Percentiles rank a stretch among this genome's conserved stretches.
Evolutionary conservation across 805 yeast genomes (phyloP).

Genomic region (Wickerhamiella spandovensis): DNA sequence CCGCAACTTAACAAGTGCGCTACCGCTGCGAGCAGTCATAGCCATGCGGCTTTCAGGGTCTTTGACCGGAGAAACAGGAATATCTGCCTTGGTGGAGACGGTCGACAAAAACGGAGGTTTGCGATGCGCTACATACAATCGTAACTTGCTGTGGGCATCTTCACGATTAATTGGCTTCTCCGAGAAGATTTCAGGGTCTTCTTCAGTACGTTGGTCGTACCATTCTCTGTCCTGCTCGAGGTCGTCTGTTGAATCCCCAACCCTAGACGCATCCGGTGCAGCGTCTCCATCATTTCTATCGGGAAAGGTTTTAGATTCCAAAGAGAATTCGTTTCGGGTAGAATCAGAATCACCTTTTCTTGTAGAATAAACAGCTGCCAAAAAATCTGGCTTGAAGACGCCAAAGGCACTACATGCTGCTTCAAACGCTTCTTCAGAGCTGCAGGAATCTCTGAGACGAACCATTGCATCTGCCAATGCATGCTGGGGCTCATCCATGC

Average conservation of each 20-base stretch:
- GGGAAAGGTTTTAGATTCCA: neutral
- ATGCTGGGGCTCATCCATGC: neutral
- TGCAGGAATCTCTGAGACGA: neutral
- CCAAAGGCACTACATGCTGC: neutral
- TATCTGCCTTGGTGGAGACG: neutral
- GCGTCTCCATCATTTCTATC: neutral
- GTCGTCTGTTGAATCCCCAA: too few relatives aligned
- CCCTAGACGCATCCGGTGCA: neutral
- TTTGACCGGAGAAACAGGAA: neutral
- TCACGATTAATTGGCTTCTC: neutral
- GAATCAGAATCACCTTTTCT: neutral
- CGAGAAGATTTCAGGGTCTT: neutral
- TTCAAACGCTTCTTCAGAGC: neutral
- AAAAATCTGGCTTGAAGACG: neutral
- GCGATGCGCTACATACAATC: neutral
- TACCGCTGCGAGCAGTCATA: neutral
- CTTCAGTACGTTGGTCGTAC: neutral
- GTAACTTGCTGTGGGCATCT: neutral
- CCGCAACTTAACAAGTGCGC: conserved; percentile 19
- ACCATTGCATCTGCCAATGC: neutral
- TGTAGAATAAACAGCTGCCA: neutral
- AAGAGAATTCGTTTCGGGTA: neutral
- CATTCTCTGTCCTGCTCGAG: conserved; percentile 1
- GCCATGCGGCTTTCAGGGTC: conserved; percentile 3
- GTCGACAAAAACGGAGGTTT: conserved; percentile 1